phyloP scores from a whole-genome alignment of 1,284 basidiomycete genomes.

The Naganishia albida region DNA sequence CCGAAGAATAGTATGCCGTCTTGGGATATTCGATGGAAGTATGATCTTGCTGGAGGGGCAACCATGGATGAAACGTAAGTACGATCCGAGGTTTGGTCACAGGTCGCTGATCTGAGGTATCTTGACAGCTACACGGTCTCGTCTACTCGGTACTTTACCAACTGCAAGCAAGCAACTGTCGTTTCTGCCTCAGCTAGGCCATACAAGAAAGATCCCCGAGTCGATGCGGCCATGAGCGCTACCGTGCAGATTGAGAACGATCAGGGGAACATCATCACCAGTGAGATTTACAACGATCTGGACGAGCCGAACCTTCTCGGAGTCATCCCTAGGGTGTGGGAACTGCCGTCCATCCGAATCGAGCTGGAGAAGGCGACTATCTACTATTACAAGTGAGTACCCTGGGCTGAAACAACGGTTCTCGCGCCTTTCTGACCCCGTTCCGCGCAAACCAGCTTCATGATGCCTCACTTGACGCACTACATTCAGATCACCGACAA shows the following conservation, averaged over 20 bases:
- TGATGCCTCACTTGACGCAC: conserved; percentile 38
- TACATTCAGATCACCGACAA: conserved; percentile 36
- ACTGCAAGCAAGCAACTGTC: conserved; percentile 26
- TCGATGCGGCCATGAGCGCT: conserved; percentile 38
- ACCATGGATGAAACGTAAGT: conserved; percentile 37
- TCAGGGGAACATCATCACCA: conserved; percentile 20
- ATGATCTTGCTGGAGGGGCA: conserved; percentile 38
- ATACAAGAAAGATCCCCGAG: conserved; percentile 38
- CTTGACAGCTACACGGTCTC: conserved; percentile 36
- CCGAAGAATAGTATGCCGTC: conserved; percentile 34
- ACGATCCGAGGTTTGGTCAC: background rate
- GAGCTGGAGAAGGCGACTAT: conserved; percentile 38
- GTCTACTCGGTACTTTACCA: conserved; percentile 35
- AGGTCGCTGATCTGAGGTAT: background rate
- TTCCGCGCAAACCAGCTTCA: conserved; percentile 31
- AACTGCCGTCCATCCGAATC: conserved; percentile 38
- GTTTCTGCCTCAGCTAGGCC: conserved; percentile 37
- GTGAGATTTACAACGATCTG: conserved; percentile 36
- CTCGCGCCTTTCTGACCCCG: conserved; percentile 3
- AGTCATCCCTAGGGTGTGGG: conserved; percentile 35
- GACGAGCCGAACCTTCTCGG: conserved; percentile 37
- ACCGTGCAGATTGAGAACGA: conserved; percentile 34
- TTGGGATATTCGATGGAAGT: conserved; percentile 39
- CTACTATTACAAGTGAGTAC: conserved; percentile 33
- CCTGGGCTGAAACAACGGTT: too few relatives aligned